These are phyloP conservation scores for Davidsoniella eucalypti DNA, from an alignment of 2,329 filamentous ascomycete species.

Conservation along the genomic window DNA sequence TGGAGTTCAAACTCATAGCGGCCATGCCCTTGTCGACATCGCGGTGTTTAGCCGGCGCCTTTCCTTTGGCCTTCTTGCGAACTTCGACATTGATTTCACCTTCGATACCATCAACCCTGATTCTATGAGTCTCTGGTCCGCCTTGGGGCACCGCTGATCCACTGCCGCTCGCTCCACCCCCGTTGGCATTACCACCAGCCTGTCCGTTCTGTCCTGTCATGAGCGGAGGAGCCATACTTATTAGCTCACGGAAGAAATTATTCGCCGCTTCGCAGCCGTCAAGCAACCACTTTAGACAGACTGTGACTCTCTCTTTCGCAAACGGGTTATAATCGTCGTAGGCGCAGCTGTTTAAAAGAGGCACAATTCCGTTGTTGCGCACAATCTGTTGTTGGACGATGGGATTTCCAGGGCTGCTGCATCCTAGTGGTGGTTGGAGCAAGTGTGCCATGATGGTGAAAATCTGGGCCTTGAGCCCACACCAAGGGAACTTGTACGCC, in stretches of 20 bases:
- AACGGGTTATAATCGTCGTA: constrained; percentile 92
- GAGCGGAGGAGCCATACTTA: constrained; percentile 25
- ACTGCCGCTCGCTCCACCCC: not conserved
- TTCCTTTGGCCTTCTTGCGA: constrained; percentile 17
- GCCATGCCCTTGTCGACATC: constrained; percentile 10
- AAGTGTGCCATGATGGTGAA: constrained; percentile 80
- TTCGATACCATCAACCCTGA: constrained; percentile 38
- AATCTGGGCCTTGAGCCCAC: constrained; percentile 77
- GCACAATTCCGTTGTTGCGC: constrained; percentile 68
- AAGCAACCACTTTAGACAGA: constrained; percentile 72
- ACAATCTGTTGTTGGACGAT: constrained; percentile 80
- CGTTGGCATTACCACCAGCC: not conserved
- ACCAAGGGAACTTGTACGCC: constrained; percentile 48
- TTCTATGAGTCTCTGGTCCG: constrained; percentile 13
- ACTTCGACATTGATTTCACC: constrained; percentile 41
- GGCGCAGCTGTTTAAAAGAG: constrained; percentile 72
- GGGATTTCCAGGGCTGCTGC: constrained; percentile 45
- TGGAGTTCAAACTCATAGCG: constrained; percentile 7
- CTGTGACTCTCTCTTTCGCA: constrained; percentile 77
- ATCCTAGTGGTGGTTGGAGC: constrained; percentile 60
- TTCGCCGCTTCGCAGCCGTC: constrained; percentile 61
- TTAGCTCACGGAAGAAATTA: constrained; percentile 50
- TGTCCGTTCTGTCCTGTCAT: constrained; percentile 5
- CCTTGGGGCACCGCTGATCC: not conserved
- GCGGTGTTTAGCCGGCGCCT: constrained; percentile 12